Evolutionary conservation across 805 yeast species (phyloP), one percentile per base, ranked within the genome.

Genomic region (Starmerella asiatica): DNA sequence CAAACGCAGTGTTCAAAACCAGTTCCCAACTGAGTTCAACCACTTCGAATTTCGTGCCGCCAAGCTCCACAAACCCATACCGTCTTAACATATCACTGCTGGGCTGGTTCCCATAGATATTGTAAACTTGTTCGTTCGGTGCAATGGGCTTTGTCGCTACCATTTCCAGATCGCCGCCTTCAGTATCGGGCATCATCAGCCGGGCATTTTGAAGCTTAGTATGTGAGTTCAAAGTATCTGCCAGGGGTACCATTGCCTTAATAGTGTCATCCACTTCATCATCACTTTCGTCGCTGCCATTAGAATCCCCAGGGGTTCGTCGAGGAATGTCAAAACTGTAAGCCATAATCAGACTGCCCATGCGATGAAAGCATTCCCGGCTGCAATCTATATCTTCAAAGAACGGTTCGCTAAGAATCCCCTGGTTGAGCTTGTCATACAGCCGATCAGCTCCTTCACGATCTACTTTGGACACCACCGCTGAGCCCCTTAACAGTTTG

Each of bases 241-340:
- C 97, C 34, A 85, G 62, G 0, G 97, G 94, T 3, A 86, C 84
- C 94, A 91, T 79, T 0, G 93, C 78, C 56, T 86, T 86, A 47
- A 69, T 62, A 4, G 62, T 63, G 3, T 45, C 54, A 4, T 45
- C 54, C 3, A 43, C 57, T 7, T 56, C 57, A 11, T 21, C 24
- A 8, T 56, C 58, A 3, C 53, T 57, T 18, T 64, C 70, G 26
- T 7, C 60, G 28, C 60, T 64, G 29, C 54, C 63, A 21, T 55
- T 65, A 4, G 37, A 40, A 4, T 3, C 21, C 14, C 5, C 23
- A 7, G 6, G n/a, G 18, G 43, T 49, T 2, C 40, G 44, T 9
- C 23, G 43, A 7, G 46, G 42, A 12, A 83, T 80, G 56, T 91
- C 98, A 59, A 91, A 88, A 0, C 94, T 81, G 53, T 88, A 88